A percentile compares a stretch with the other conserved stretches of the same genome.
Conservation (phyloP, 495 filamentous ascomycete species). For the Thozetella sp. region DNA sequence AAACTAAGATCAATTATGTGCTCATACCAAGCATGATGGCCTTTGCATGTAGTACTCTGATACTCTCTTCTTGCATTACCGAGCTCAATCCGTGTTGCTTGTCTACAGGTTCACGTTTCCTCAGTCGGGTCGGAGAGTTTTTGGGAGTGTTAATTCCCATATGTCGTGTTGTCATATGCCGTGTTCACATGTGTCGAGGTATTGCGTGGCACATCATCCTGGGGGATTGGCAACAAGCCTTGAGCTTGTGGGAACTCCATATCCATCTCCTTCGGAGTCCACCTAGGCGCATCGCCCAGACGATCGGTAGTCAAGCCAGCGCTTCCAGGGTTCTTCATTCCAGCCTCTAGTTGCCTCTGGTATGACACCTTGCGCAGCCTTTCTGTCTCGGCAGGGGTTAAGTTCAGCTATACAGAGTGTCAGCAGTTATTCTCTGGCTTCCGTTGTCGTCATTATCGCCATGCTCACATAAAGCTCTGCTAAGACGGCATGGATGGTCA, state of each 20-base stretch:
- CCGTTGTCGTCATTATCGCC: conserved; percentile 20
- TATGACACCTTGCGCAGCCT: conserved; percentile 50
- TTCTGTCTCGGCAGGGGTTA: conserved; percentile 52
- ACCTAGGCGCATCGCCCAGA: neutral
- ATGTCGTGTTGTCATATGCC: too few relatives aligned
- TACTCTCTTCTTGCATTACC: too few relatives aligned
- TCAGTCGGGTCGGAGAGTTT: too few relatives aligned
- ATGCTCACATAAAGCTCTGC: conserved; percentile 52
- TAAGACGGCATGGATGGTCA: conserved; percentile 46
- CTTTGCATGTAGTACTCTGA: too few relatives aligned
- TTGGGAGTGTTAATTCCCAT: too few relatives aligned
- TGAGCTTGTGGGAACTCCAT: neutral
- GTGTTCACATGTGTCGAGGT: too few relatives aligned
- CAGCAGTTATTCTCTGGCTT: neutral
- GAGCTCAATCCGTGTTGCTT: too few relatives aligned
- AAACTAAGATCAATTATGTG: too few relatives aligned
- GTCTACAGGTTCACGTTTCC: too few relatives aligned
- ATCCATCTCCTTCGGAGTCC: neutral
- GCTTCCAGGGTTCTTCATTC: conserved; percentile 26
- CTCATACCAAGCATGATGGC: too few relatives aligned
- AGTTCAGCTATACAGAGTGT: conserved; percentile 24
- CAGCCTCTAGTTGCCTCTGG: conserved; percentile 51
- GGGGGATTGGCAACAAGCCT: neutral
- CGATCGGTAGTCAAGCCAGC: neutral
- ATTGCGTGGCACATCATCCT: too few relatives aligned